phyloP scores from a whole-genome alignment of 768 basidiomycete genomes.

The Hygrocybe punicea region DNA sequence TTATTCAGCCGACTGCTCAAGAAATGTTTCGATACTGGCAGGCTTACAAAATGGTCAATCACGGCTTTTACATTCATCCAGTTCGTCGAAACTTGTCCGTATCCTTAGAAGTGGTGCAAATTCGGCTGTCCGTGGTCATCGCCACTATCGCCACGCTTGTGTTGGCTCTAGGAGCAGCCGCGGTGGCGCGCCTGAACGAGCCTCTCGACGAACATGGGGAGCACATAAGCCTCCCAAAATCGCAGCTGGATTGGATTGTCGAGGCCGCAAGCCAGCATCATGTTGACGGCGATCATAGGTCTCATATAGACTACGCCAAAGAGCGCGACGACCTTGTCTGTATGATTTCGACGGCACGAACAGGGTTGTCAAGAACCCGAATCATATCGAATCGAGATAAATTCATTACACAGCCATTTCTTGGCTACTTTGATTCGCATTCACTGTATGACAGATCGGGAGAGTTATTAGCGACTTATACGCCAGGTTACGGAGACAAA shows the following conservation, averaged over 20 bases:
- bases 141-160: neutral
- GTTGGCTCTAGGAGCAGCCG: neutral
- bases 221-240: neutral
- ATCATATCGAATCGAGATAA: too few species aligned
- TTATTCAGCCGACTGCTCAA: neutral
- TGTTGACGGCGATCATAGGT: neutral
- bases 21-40: neutral
- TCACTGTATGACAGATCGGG: too few species aligned
- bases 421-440: too few species aligned
- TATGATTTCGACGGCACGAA: neutral
- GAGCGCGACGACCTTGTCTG: neutral
- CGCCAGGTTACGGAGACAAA: too few species aligned
- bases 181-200: neutral
- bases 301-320: neutral
- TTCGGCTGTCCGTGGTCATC: neutral
- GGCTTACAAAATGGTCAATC: neutral
- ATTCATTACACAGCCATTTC: too few species aligned
- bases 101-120: neutral
- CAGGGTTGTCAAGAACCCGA: too few species aligned
- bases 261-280: neutral
- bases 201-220: neutral
- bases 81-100: neutral
- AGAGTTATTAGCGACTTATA: too few species aligned
- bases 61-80: neutral
- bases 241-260: neutral